Evolutionary conservation across 2,329 filamentous ascomycete genomes (phyloP), one percentile per base, ranked within the genome.

Genomic region (Fusarium sp.): DNA sequence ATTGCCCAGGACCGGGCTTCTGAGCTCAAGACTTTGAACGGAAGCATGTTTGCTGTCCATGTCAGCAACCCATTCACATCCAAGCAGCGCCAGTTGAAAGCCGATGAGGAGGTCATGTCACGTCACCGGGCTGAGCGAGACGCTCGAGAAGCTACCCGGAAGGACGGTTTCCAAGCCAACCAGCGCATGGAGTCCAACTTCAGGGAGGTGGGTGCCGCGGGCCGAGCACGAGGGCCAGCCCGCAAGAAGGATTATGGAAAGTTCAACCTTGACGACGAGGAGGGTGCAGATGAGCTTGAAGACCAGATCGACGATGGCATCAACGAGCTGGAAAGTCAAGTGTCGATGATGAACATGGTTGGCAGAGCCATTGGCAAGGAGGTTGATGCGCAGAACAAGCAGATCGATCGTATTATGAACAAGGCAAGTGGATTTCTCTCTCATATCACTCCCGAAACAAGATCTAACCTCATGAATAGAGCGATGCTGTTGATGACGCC

Each of bases 11-110:
- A 94, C 71, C 91, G 92, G 73, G 91, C 93, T 1, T 87, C 89
- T 51, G 93, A 97, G 76, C 83, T 97, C 36, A 95, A 95, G 82
- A 92, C 88, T 1, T 83, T 96, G 54, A 97, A 97, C 80, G 85
- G 91, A 68, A 93, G 90, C 82, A 97, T 97, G 93, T 97, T 97
- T 76, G 91, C 92, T 5, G 87, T 94, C 20, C 91, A 93, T 75
- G 90, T 94, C 25, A 84, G 84, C 58, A 93, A 93, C 73, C 91
- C 91, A 0, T 93, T 97, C 77, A 96, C 92, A 0, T 88, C 88
- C 13, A 88, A 87, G 67, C 86, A 85, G 70, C 86, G 90, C 46
- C 86, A 85, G 27, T 83, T 85, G 59, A 88, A 87, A 62, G 86
- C 88, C 40, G 92, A 96, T 69, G 84, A 90, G 55, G 84, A 87